phyloP scores from a whole-genome alignment of 202 grass and related monocot genomes.

The Brachypodium distachyon region DNA sequence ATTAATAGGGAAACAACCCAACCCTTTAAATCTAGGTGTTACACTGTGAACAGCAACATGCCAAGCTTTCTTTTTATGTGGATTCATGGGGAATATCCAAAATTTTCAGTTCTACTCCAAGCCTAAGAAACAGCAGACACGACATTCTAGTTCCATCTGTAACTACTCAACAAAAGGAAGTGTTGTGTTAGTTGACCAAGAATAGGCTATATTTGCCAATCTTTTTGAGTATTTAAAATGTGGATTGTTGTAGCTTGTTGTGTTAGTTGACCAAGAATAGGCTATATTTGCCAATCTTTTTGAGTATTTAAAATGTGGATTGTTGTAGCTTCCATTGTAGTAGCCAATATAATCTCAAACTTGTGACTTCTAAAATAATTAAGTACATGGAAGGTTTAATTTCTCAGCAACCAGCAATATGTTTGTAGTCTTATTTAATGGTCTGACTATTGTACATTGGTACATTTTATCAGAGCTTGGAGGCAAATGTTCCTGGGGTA shows the following conservation, averaged over 20 bases:
- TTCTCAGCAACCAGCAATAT: not conserved
- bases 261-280: not conserved
- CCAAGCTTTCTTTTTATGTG: not conserved
- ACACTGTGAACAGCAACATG: not conserved
- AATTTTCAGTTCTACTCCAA: not conserved
- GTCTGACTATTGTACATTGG: slow-evolving; percentile 8
- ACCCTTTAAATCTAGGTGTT: not conserved
- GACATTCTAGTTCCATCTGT: not conserved
- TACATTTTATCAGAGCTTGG: slow-evolving; percentile 45
- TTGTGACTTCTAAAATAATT: not conserved
- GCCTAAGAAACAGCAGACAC: not conserved
- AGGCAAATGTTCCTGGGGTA: slow-evolving; percentile 82
- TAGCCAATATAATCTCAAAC: not conserved
- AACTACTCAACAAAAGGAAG: not conserved
- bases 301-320: not conserved
- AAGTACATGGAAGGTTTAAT: not conserved
- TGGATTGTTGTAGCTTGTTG: too few species aligned
- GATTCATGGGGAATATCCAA: not conserved
- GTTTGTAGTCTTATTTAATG: slow-evolving; percentile 7
- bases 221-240: not conserved
- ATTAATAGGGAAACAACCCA: not conserved
- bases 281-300: not conserved
- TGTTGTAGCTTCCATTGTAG: not conserved
- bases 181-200: not conserved
- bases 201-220: not conserved